Evolutionary conservation across 108 stramenopile species (phyloP).

Genomic region (Nitzschia inconspicua): DNA sequence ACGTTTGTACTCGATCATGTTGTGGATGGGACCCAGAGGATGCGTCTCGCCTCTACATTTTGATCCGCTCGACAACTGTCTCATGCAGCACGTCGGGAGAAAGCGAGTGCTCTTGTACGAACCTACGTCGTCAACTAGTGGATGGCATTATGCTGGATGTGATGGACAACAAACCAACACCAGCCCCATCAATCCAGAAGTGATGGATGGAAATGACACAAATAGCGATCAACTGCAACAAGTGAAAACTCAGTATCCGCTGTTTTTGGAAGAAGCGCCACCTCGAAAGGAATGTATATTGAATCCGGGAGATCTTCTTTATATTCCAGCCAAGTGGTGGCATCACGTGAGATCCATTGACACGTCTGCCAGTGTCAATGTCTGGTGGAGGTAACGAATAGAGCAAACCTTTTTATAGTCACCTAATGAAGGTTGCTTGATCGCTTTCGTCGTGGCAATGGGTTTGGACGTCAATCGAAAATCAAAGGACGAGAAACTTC

Average conservation of each 20-base stretch:
- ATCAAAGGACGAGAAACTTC: too few species aligned
- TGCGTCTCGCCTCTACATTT: slow-evolving; percentile 72
- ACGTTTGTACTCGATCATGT: slow-evolving; percentile 60
- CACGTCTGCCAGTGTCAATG: slow-evolving; percentile 61
- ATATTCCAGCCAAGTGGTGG: slow-evolving; percentile 78
- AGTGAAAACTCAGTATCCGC: slow-evolving; percentile 34
- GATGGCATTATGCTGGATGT: slow-evolving; percentile 22
- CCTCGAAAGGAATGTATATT: slow-evolving; percentile 41
- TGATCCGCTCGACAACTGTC: slow-evolving; percentile 79
- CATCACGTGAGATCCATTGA: slow-evolving; percentile 68
- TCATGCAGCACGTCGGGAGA: slow-evolving; percentile 69
- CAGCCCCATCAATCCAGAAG: slow-evolving; percentile 54
- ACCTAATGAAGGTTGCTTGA: too few species aligned
- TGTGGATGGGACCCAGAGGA: slow-evolving; percentile 73
- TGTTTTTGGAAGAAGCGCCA: slow-evolving; percentile 32
- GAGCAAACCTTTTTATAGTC: too few species aligned
- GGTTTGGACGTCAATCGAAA: too few species aligned
- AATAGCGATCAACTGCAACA: slow-evolving; percentile 1
- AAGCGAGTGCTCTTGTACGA: slow-evolving; percentile 57
- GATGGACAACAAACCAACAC: slow-evolving; percentile 78
- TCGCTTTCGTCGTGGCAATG: too few species aligned
- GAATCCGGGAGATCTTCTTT: slow-evolving; percentile 63
- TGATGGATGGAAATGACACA: neutral
- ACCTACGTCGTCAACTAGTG: slow-evolving; percentile 7
- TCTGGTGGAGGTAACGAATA: slow-evolving; percentile 71